phyloP scores from a whole-genome alignment of 1,284 basidiomycete species.

The Pascua sp. region DNA sequence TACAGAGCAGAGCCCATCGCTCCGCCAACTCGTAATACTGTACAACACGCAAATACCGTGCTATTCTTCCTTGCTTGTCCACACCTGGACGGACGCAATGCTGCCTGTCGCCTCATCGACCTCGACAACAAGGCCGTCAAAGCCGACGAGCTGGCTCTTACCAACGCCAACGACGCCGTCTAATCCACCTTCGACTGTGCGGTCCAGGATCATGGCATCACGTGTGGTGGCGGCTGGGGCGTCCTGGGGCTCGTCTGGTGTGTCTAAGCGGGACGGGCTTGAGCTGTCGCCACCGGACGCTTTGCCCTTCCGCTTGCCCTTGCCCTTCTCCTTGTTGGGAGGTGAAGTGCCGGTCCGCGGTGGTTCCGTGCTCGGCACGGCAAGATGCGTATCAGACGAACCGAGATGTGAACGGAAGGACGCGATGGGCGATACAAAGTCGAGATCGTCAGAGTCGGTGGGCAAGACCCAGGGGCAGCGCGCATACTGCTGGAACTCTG shows the following conservation, averaged over 20 bases:
- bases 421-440: slow-evolving; percentile 23
- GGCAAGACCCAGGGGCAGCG: slow-evolving; percentile 78
- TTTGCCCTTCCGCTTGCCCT: no score
- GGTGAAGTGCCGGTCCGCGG: no score
- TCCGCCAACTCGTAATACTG: background rate
- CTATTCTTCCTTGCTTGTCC: background rate
- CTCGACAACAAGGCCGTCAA: slow-evolving; percentile 70
- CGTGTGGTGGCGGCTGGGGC: slow-evolving; percentile 2
- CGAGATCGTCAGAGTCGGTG: slow-evolving; percentile 19
- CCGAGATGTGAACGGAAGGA: slow-evolving; percentile 20
- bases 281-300: no score
- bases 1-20: no score
- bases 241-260: background rate
- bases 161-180: slow-evolving; percentile 32
- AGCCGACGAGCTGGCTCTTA: slow-evolving; percentile 59
- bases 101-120: slow-evolving; percentile 72
- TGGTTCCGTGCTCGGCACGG: no score
- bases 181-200: slow-evolving; percentile 69
- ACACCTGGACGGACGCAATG: slow-evolving; percentile 40
- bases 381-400: no score
- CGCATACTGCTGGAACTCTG: slow-evolving; percentile 80
- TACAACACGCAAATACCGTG: background rate
- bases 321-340: slow-evolving; percentile 49
- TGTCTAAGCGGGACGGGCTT: no score
- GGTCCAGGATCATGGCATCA: slow-evolving; percentile 74